phyloP scores from a whole-genome alignment of 495 filamentous ascomycete genomes.

The Penicillium diatomitis region DNA sequence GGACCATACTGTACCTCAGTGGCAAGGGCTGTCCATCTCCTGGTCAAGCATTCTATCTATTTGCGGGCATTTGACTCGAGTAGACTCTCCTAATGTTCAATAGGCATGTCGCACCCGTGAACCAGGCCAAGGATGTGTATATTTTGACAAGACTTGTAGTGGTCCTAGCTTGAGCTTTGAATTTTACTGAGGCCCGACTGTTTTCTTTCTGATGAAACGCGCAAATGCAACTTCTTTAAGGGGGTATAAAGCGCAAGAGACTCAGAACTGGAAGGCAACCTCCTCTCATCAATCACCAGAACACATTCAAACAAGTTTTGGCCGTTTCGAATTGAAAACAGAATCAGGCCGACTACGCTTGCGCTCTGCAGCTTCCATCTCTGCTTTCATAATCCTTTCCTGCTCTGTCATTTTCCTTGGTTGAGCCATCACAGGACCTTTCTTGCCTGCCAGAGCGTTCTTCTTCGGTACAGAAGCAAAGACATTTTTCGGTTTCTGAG shows the following conservation, averaged over 20 bases:
- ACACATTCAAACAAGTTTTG: conserved; percentile 20
- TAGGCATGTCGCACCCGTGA: no score
- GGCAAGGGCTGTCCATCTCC: no score
- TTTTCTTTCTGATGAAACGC: no score
- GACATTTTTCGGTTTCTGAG: conserved; percentile 67
- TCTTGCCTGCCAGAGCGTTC: conserved; percentile 57
- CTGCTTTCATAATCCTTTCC: conserved; percentile 86
- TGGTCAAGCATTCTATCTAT: no score
- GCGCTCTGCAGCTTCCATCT: conserved; percentile 58
- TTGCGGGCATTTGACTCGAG: no score
- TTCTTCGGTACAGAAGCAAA: conserved; percentile 60
- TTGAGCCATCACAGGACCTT: conserved; percentile 45
- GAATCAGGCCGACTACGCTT: conserved; percentile 43
- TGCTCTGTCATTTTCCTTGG: conserved; percentile 78
- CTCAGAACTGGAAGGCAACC: background rate
- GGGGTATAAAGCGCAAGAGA: background rate
- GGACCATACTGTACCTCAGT: no score
- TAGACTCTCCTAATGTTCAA: no score
- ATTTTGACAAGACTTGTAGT: no score
- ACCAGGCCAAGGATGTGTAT: no score
- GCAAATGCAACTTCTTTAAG: no score
- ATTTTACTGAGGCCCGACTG: no score
- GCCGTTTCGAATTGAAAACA: conserved; percentile 29
- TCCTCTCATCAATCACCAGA: background rate
- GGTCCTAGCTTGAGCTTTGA: no score